A percentile compares a stretch with the other conserved stretches of the same genome.
phyloP scores from a whole-genome alignment of 148 eudicot species.

The Persicaria maculosa region DNA sequence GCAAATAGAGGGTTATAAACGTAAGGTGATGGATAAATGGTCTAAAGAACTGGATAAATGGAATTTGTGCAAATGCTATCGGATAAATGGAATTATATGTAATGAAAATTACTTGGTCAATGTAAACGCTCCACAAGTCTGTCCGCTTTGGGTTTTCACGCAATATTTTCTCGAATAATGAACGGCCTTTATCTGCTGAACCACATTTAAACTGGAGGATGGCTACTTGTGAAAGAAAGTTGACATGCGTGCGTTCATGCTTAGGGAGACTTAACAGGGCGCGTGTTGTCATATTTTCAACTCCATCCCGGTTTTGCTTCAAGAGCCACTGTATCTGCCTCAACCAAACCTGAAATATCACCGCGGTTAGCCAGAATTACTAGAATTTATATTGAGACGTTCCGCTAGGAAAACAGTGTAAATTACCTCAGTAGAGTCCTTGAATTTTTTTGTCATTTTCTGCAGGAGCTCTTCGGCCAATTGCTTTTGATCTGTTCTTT shows the following conservation, averaged over 20 bases:
- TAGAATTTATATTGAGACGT: neutral
- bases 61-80: neutral
- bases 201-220: conserved; percentile 67
- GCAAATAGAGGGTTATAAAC: conserved; percentile 7
- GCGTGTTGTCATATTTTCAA: conserved; percentile 55
- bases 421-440: conserved; percentile 69
- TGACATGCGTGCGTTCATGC: conserved; percentile 53
- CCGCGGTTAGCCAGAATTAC: neutral
- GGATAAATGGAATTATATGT: neutral
- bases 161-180: conserved; percentile 60
- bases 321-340: conserved; percentile 62
- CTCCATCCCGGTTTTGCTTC: conserved; percentile 50
- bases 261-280: conserved; percentile 67
- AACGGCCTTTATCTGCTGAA: conserved; percentile 66
- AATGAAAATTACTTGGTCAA: conserved; percentile 59
- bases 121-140: conserved; percentile 81
- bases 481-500: conserved; percentile 70
- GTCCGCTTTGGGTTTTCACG: conserved; percentile 73
- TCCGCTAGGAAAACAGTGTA: neutral
- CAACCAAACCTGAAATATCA: conserved; percentile 62
- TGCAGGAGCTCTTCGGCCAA: conserved; percentile 72
- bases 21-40: neutral
- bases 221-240: conserved; percentile 67
- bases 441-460: conserved; percentile 83
- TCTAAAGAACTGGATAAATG: neutral